These are phyloP conservation scores for Trametes meyenii DNA, from an alignment of 768 basidiomycete genomes.

Conservation along the genomic window DNA sequence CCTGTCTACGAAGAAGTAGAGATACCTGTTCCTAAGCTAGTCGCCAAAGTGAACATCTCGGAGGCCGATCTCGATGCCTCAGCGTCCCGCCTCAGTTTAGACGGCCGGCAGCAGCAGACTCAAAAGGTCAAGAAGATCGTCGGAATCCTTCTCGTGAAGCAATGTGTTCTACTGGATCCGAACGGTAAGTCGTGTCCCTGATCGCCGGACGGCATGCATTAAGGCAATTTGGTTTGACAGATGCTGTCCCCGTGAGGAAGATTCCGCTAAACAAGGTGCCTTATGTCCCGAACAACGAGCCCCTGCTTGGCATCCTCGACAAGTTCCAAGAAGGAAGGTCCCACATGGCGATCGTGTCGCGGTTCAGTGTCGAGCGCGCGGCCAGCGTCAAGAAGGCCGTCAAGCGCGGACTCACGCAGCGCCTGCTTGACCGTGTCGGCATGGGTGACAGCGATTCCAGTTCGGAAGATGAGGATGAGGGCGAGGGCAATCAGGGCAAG, in stretches of 20 bases:
- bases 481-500: conserved; percentile 2
- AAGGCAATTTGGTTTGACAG: conserved; percentile 38
- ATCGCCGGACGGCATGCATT: conserved; percentile 19
- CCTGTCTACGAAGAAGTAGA: conserved; percentile 87
- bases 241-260: conserved; percentile 80
- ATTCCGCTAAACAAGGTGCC: conserved; percentile 87
- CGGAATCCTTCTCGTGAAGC: conserved; percentile 87
- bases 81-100: conserved; percentile 24
- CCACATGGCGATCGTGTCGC: conserved; percentile 84
- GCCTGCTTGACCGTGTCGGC: conserved; percentile 73
- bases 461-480: conserved; percentile 43
- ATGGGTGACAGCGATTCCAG: conserved; percentile 67
- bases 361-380: conserved; percentile 47
- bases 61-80: conserved; percentile 20
- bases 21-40: conserved; percentile 43
- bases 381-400: conserved; percentile 84
- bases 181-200: conserved; percentile 45
- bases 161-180: conserved; percentile 85
- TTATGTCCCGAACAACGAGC: conserved; percentile 84
- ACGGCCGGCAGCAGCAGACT: conserved; percentile 31
- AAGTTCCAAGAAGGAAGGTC: conserved; percentile 89
- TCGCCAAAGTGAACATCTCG: conserved; percentile 16
- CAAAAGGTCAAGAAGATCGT: conserved; percentile 78
- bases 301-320: conserved; percentile 82
- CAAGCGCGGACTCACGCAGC: conserved; percentile 77